phyloP scores from a whole-genome alignment of 2,329 filamentous ascomycete genomes.

The Beauveria medogensis region DNA sequence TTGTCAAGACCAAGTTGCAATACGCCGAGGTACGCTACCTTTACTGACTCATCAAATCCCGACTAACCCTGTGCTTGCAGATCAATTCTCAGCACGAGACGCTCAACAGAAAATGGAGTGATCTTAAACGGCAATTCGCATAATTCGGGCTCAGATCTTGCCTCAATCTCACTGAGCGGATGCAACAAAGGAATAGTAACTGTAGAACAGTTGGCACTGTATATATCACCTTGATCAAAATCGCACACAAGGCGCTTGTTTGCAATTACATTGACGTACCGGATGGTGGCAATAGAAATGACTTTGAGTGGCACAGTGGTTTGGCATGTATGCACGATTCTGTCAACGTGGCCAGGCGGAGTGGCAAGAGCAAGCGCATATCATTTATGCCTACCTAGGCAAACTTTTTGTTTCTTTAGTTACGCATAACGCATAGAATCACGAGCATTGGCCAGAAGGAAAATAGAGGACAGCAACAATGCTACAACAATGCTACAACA shows the following conservation, averaged over 20 bases:
- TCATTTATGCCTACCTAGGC: neutral
- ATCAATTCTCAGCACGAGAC: constrained; percentile 64
- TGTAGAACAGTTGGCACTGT: constrained; percentile 2
- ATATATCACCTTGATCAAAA: constrained; percentile 6
- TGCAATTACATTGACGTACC: neutral
- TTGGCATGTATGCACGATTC: neutral
- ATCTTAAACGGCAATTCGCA: constrained; percentile 55
- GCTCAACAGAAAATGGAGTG: constrained; percentile 68
- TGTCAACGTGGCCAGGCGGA: neutral
- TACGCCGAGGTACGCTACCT: constrained; percentile 77
- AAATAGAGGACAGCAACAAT: neutral
- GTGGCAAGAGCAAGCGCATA: neutral
- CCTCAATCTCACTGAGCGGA: neutral
- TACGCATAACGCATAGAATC: neutral
- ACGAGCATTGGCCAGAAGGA: neutral
- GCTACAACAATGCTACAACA: neutral
- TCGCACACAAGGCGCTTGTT: neutral
- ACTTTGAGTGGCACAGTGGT: neutral
- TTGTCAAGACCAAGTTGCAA: constrained; percentile 90
- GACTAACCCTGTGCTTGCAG: constrained; percentile 32
- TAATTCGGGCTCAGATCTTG: constrained; percentile 17
- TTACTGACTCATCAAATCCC: neutral
- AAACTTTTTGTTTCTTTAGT: neutral
- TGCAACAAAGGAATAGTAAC: neutral
- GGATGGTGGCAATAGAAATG: neutral